A percentile compares a stretch with the other conserved stretches of the same genome.
Conservation (phyloP, 2,329 filamentous ascomycete genomes). For the Plectosphaerella plurivora region DNA sequence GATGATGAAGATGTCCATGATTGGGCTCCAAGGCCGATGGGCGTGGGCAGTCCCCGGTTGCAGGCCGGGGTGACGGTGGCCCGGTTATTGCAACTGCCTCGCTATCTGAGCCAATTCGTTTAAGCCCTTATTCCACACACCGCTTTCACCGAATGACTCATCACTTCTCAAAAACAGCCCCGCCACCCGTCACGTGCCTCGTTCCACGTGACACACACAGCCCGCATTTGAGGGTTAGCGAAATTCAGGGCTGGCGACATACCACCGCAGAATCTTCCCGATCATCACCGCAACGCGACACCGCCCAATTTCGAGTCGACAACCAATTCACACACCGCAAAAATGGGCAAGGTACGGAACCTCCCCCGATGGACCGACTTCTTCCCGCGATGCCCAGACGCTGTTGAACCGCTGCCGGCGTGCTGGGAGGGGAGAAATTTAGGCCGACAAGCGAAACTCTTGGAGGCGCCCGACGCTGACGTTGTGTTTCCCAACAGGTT, state of each 20-base stretch:
- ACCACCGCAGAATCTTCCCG: not conserved
- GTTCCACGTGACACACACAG: not conserved
- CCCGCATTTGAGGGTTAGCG: not conserved
- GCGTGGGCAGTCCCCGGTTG: no score
- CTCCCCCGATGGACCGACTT: not conserved
- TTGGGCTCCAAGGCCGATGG: not conserved
- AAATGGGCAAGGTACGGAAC: slow-evolving; percentile 29
- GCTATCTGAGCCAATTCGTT: no score
- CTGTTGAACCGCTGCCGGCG: not conserved
- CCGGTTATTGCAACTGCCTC: no score
- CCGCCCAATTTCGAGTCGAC: not conserved
- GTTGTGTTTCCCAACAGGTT: slow-evolving; percentile 36
- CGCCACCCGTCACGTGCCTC: not conserved
- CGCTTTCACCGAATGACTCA: not conserved
- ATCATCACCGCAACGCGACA: not conserved
- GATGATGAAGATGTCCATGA: not conserved
- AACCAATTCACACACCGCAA: slow-evolving; percentile 14
- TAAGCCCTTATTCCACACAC: no score
- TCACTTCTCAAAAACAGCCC: not conserved
- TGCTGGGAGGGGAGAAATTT: not conserved
- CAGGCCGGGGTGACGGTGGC: no score
- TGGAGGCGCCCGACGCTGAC: not conserved
- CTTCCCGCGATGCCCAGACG: not conserved
- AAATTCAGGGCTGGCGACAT: not conserved
- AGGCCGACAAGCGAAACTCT: not conserved